Base-by-base conservation (phyloP, 2,329 filamentous ascomycete species). In the Fusarium dimerum region DNA sequence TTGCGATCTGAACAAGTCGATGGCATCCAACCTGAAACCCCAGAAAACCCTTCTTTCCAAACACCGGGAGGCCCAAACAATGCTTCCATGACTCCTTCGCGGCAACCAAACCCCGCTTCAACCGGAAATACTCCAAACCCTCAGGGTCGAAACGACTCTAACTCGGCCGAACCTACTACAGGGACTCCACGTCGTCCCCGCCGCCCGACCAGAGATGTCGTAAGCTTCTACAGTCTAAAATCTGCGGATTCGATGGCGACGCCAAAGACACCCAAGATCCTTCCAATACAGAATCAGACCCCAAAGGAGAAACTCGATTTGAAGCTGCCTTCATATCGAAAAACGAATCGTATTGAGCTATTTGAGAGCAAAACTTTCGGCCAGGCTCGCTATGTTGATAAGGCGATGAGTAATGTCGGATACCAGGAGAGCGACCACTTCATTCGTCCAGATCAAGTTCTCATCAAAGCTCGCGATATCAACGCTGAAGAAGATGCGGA, bases 341-440 rank as follows among this genome's bases (percentile, higher is more conserved):
- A 84, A 65, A 88, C 88, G n/a, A 86, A 91, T 63, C 86, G 89
- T n/a, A 89, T 93, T 61, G 78, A 85, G 51, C 76, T 87, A 26
- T 92, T 90, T 58, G 93, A 97, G 71, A 89, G 92, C 68, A 92
- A 94, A 70, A 88, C 86, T 2, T 85, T 89, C 57, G 90, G 91
- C 40, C 89, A 93, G 67, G 86, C 90, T 54, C 89, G 93, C 65
- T 97, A 96, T 71, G 92, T 97, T 43, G 93, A 97, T 72, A 92
- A 94, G 68, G 89, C 90, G 2, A 96, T 97, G 92, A 92, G 92
- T 62, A 93, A 91, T 65, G 89, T 96, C 43, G 93, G 93, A 47
- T 97, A 96, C 68, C 93, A 97, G 73, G 92, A 97, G 74, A 96
- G 89, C 64, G 93, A 97, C 72, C 80, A 92, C 52, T 97, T 92